Conservation (phyloP, 805 yeast genomes). For the Jamesozyma spencerorum region DNA sequence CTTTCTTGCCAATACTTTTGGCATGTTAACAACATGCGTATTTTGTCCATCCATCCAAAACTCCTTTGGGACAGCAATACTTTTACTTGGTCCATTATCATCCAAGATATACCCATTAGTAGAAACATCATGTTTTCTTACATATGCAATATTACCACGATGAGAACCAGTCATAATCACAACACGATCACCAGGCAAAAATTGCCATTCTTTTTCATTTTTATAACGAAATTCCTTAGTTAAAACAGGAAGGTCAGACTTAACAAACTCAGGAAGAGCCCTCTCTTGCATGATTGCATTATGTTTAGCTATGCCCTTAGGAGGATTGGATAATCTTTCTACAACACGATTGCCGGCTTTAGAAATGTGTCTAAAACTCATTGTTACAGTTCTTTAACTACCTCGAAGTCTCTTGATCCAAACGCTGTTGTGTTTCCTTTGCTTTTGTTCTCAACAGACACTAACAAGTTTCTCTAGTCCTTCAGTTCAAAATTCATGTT, state of each 20-base stretch:
- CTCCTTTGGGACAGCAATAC: slow-evolving; percentile 58
- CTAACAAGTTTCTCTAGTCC: not conserved
- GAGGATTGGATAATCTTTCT: slow-evolving; percentile 25
- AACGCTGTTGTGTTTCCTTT: too few relatives aligned
- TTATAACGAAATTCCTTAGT: slow-evolving; percentile 29
- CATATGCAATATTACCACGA: slow-evolving; percentile 65
- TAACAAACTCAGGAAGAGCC: slow-evolving; percentile 32
- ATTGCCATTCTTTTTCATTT: slow-evolving; percentile 46
- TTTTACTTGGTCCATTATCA: slow-evolving; percentile 57
- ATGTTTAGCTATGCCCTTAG: slow-evolving; percentile 25
- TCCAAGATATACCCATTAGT: slow-evolving; percentile 56
- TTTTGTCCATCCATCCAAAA: slow-evolving; percentile 66
- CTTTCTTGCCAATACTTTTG: slow-evolving; percentile 48
- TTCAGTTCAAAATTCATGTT: not conserved
- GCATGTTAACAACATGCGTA: slow-evolving; percentile 63
- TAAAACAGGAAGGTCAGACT: slow-evolving; percentile 28
- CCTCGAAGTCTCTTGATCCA: too few relatives aligned
- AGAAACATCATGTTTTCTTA: slow-evolving; percentile 48
- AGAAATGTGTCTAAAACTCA: slow-evolving; percentile 24
- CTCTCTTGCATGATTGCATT: slow-evolving; percentile 25
- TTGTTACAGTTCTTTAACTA: too few relatives aligned
- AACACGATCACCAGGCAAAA: slow-evolving; percentile 69
- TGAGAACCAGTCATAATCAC: slow-evolving; percentile 60
- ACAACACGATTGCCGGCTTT: slow-evolving; percentile 33
- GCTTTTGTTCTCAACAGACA: too few relatives aligned